Evolutionary conservation across 306 rosid genomes (phyloP).

Genomic region (Cucumis hystrix): DNA sequence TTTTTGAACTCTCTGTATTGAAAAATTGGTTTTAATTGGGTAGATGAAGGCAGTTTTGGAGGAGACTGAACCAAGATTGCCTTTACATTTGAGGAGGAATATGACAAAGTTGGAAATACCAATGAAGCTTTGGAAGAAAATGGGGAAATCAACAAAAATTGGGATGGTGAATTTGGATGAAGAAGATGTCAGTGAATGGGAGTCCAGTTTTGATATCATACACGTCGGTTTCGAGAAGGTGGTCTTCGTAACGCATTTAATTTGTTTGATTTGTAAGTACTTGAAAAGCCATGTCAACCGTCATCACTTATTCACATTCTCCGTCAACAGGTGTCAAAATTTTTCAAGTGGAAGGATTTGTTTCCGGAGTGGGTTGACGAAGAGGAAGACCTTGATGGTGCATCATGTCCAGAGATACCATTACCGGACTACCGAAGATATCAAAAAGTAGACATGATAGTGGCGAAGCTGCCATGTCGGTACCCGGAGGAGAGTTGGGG

Average conservation of each 20-base stretch:
- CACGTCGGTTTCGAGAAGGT: constrained; percentile 35
- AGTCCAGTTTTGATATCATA: constrained; percentile 11
- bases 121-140: constrained; percentile 24
- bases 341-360: constrained; percentile 76
- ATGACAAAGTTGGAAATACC: constrained; percentile 40
- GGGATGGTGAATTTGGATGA: constrained; percentile 75
- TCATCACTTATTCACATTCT: not conserved
- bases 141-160: constrained; percentile 46
- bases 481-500: constrained; percentile 52
- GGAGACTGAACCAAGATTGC: constrained; percentile 13
- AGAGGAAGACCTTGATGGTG: constrained; percentile 76
- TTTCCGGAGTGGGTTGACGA: constrained; percentile 95
- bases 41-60: constrained; percentile 48
- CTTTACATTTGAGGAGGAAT: constrained; percentile 15
- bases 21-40: not conserved
- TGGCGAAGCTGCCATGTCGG: constrained; percentile 70
- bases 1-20: not conserved
- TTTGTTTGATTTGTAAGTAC: too few relatives aligned
- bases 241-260: too few relatives aligned
- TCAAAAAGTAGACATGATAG: constrained; percentile 39
- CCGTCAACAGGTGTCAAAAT: constrained; percentile 15
- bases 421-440: constrained; percentile 47
- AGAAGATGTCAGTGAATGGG: constrained; percentile 46
- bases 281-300: too few relatives aligned
- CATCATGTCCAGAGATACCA: constrained; percentile 72